Conservation (phyloP, 768 basidiomycete species). For the Dendrothele bispora region DNA sequence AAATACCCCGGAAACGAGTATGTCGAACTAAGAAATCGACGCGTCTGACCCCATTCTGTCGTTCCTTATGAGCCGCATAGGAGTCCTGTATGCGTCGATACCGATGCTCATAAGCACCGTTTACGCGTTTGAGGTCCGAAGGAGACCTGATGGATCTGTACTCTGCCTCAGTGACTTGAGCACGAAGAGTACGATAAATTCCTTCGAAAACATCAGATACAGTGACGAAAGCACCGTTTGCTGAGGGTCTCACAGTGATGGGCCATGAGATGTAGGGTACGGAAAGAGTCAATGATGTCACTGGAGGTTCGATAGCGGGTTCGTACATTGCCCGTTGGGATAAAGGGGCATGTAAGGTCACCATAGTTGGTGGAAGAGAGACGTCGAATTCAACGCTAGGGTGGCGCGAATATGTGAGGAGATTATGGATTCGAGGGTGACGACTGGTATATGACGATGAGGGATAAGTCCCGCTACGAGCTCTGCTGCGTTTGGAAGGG, state of each 20-base stretch:
- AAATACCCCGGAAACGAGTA: conserved; percentile 40
- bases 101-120: conserved; percentile 41
- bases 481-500: too few species aligned
- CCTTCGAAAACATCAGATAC: conserved; percentile 45
- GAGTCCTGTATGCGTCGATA: conserved; percentile 32
- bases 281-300: conserved; percentile 30
- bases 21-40: conserved; percentile 51
- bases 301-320: conserved; percentile 42
- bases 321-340: conserved; percentile 35
- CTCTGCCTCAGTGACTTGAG: conserved; percentile 38
- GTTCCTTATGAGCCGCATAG: conserved; percentile 35
- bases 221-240: conserved; percentile 33
- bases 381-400: conserved; percentile 40
- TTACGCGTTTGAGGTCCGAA: conserved; percentile 34
- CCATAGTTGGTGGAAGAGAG: conserved; percentile 28
- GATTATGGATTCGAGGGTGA: not conserved
- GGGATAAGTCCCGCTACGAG: too few species aligned
- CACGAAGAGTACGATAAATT: conserved; percentile 44
- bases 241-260: conserved; percentile 12
- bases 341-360: conserved; percentile 11
- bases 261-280: conserved; percentile 26
- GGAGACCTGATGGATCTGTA: conserved; percentile 33
- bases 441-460: too few species aligned
- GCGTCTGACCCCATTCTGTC: conserved; percentile 47
- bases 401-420: conserved; percentile 28